Evolutionary conservation across 208 protist species (phyloP).

Genomic region (Naegleria fowleri): DNA sequence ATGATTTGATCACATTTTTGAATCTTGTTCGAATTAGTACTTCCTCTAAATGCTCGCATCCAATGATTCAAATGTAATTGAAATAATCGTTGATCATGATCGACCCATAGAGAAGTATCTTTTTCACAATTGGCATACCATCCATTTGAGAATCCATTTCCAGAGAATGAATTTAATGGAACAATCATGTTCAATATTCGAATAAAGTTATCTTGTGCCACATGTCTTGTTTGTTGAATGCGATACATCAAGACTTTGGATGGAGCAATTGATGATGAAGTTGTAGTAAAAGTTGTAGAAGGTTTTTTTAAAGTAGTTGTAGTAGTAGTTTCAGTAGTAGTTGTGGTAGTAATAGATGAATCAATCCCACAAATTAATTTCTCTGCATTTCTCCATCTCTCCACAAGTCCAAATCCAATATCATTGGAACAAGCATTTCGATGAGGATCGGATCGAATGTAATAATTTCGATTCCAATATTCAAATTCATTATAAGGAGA

Average conservation of each 20-base stretch:
- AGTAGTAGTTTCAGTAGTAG: too few species aligned
- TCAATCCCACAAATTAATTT: neutral
- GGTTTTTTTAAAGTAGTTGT: too few species aligned
- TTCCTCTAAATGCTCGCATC: neutral
- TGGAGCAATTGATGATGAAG: too few species aligned
- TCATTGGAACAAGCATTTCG: neutral
- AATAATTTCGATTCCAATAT: neutral
- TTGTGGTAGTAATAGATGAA: too few species aligned
- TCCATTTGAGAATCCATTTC: neutral
- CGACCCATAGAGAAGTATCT: neutral
- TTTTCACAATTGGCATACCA: neutral
- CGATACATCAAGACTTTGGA: neutral
- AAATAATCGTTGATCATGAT: neutral
- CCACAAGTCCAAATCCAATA: slow-evolving; percentile 1
- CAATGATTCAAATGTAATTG: neutral
- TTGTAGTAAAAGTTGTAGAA: too few species aligned
- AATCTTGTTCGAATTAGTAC: neutral
- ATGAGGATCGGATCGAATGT: neutral
- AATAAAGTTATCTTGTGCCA: neutral
- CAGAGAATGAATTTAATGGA: neutral
- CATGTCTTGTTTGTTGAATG: neutral
- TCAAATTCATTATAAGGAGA: neutral
- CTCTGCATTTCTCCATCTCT: neutral
- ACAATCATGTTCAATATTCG: neutral
- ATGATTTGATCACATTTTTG: neutral